These are phyloP conservation scores for Fraxinus dipetala DNA, from an alignment of 305 asterid genomes.

Conservation along the genomic window DNA sequence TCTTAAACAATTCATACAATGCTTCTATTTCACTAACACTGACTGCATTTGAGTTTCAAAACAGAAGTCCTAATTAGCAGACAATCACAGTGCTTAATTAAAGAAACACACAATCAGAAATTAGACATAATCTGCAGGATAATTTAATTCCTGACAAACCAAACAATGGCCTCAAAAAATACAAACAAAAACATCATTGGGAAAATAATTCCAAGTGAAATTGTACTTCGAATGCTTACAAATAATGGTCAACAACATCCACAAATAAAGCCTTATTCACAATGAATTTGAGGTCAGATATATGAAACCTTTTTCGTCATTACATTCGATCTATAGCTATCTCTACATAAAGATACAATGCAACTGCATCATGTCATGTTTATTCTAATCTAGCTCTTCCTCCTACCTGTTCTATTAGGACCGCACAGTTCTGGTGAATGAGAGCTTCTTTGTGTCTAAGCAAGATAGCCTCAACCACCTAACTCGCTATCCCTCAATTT, in stretches of 20 bases:
- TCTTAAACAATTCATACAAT: constrained; percentile 71
- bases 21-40: constrained; percentile 90
- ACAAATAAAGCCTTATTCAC: not conserved
- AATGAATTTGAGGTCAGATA: not conserved
- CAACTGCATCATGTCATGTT: not conserved
- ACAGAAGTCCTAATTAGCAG: constrained; percentile 16
- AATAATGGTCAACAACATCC: not conserved
- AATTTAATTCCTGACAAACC: constrained; percentile 1
- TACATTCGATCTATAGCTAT: not conserved
- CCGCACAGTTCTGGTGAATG: not conserved
- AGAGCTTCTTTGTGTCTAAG: not conserved
- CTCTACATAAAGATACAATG: not conserved
- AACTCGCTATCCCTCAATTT: not conserved
- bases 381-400: not conserved
- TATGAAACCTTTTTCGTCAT: not conserved
- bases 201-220: not conserved
- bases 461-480: not conserved
- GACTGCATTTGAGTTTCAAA: constrained; percentile 44
- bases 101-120: constrained; percentile 3
- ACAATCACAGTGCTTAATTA: constrained; percentile 11
- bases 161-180: not conserved
- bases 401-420: not conserved
- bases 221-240: not conserved
- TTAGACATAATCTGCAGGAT: constrained; percentile 16
- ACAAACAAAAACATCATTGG: not conserved